Conservation (phyloP, 495 filamentous ascomycete genomes). For the Podospora pseudopauciseta region DNA sequence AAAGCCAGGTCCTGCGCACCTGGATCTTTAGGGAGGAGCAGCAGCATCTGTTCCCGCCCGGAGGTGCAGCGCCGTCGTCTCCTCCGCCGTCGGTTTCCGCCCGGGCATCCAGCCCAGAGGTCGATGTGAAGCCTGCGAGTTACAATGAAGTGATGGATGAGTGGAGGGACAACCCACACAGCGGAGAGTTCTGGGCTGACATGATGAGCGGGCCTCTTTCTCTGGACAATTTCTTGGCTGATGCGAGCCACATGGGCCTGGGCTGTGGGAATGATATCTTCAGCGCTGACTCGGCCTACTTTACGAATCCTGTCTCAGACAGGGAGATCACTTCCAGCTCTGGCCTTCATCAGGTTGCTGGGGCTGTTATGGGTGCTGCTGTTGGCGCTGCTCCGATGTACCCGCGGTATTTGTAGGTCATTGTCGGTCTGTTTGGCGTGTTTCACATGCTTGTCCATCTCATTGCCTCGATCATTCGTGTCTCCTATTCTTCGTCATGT, state of each 20-base stretch:
- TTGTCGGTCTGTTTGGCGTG: neutral
- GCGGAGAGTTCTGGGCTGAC: slow-evolving; percentile 1
- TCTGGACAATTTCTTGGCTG: slow-evolving; percentile 1
- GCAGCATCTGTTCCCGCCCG: neutral
- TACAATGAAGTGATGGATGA: neutral
- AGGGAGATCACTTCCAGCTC: neutral
- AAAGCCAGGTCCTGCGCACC: slow-evolving; percentile 20
- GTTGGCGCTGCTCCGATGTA: neutral
- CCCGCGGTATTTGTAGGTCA: neutral
- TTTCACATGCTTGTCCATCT: neutral
- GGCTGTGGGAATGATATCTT: neutral
- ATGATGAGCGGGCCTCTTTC: neutral
- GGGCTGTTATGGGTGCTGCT: neutral
- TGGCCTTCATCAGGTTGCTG: neutral
- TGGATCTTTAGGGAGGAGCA: slow-evolving; percentile 23
- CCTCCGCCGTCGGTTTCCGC: neutral
- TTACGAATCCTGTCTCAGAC: neutral
- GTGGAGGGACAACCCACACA: neutral
- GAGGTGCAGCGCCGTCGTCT: neutral
- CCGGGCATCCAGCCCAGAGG: neutral
- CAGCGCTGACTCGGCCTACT: slow-evolving; percentile 14
- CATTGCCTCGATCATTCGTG: neutral
- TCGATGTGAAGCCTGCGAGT: neutral
- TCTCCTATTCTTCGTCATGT: neutral
- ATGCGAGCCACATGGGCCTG: neutral